These are phyloP conservation scores for Kazachstania bromeliacearum DNA, from an alignment of 805 yeast genomes.

Conservation along the genomic window DNA sequence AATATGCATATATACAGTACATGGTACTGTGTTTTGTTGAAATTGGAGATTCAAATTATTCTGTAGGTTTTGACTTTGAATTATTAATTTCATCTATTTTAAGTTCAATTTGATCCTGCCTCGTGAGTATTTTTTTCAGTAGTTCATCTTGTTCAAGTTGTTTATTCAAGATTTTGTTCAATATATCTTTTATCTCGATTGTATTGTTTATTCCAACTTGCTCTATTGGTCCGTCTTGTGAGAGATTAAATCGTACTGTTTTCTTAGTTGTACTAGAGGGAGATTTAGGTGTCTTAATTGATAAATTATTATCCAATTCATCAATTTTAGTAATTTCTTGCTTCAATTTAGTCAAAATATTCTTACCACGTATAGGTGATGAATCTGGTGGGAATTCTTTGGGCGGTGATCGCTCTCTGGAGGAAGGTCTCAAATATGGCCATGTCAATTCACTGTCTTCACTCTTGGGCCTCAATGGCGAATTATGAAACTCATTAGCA, in stretches of 20 bases:
- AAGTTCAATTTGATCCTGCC: conserved; percentile 7
- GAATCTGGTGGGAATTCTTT: neutral
- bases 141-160: neutral
- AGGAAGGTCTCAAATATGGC: neutral
- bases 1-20: too few species aligned
- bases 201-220: too few species aligned
- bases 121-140: conserved; percentile 6
- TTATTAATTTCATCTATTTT: conserved; percentile 3
- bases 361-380: conserved; percentile 3
- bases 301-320: conserved; percentile 9
- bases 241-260: too few species aligned
- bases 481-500: conserved; percentile 18
- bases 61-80: neutral
- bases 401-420: neutral
- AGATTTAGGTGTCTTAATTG: conserved; percentile 11
- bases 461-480: conserved; percentile 5
- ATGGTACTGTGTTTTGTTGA: too few species aligned
- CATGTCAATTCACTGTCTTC: neutral
- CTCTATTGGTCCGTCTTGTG: conserved; percentile 3
- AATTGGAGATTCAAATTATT: neutral
- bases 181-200: conserved; percentile 7
- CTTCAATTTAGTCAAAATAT: conserved; percentile 3
- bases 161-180: conserved; percentile 1
- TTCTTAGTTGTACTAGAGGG: neutral
- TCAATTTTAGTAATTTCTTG: conserved; percentile 7